These are phyloP conservation scores for Neurospora tetraspora DNA, from an alignment of 495 filamentous ascomycete genomes.

Conservation along the genomic window DNA sequence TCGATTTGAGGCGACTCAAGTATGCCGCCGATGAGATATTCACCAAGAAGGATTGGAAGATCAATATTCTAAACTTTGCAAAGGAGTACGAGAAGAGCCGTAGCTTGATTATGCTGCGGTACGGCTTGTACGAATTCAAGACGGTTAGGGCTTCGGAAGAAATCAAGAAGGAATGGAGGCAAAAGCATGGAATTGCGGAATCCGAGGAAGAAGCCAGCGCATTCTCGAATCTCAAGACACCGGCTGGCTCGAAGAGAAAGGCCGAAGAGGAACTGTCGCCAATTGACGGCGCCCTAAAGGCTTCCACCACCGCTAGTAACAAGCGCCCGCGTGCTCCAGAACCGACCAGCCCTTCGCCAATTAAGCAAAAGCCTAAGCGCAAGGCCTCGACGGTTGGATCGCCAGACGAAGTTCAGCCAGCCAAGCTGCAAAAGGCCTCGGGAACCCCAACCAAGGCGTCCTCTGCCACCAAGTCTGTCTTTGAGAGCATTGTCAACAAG, in stretches of 20 bases:
- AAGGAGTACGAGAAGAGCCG: slow-evolving; percentile 46
- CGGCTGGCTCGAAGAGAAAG: slow-evolving; percentile 32
- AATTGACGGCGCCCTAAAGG: slow-evolving; percentile 21
- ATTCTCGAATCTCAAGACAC: slow-evolving; percentile 5
- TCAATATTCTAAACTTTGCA: slow-evolving; percentile 41
- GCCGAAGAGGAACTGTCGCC: slow-evolving; percentile 32
- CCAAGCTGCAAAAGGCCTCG: slow-evolving; percentile 46
- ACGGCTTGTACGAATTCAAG: slow-evolving; percentile 44
- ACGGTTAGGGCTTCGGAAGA: slow-evolving; percentile 38
- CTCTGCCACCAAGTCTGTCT: slow-evolving; percentile 35
- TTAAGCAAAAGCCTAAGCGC: slow-evolving; percentile 34
- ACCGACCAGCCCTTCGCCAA: slow-evolving; percentile 7
- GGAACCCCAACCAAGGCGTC: slow-evolving; percentile 26
- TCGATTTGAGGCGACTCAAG: slow-evolving; percentile 41
- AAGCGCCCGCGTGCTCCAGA: slow-evolving; percentile 34
- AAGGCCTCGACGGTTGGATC: slow-evolving; percentile 33
- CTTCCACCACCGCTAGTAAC: slow-evolving; percentile 26
- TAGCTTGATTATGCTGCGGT: slow-evolving; percentile 41
- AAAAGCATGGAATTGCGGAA: slow-evolving; percentile 32
- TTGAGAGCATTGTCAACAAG: slow-evolving; percentile 37
- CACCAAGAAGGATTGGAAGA: slow-evolving; percentile 41
- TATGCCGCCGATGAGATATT: slow-evolving; percentile 44
- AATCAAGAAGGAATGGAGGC: slow-evolving; percentile 38
- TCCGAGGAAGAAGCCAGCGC: slow-evolving; percentile 22
- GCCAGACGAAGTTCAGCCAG: slow-evolving; percentile 46